Conservation (phyloP, 164 flowering plant species). For the Buxus sempervirens region DNA sequence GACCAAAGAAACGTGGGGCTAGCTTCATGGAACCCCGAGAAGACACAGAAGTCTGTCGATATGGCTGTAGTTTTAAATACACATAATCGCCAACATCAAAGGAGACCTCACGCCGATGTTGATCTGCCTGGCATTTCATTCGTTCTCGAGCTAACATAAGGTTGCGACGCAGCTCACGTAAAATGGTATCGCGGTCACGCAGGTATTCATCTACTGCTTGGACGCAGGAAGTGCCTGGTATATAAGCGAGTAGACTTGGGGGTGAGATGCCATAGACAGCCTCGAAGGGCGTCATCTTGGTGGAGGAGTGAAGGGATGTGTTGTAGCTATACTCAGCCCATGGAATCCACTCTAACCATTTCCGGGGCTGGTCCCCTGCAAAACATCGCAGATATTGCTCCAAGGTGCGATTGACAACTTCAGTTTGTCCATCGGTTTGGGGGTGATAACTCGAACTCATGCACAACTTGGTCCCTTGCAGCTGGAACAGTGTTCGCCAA, state of each 20-base stretch:
- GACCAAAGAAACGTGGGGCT: too few relatives aligned
- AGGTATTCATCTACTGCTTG: slow-evolving; percentile 12
- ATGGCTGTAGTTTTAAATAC: slow-evolving; percentile 9
- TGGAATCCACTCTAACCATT: background rate
- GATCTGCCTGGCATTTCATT: too few relatives aligned
- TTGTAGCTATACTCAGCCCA: too few relatives aligned
- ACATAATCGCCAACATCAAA: too few relatives aligned
- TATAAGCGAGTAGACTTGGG: slow-evolving; percentile 3
- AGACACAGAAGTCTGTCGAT: slow-evolving; percentile 1
- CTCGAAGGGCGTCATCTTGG: slow-evolving; percentile 6
- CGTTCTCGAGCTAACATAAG: too few relatives aligned
- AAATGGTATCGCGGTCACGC: slow-evolving; percentile 1
- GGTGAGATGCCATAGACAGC: slow-evolving; percentile 4
- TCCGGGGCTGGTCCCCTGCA: slow-evolving; percentile 1
- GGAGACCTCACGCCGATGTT: too few relatives aligned
- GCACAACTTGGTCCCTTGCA: slow-evolving; percentile 9
- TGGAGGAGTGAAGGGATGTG: background rate
- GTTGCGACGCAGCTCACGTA: too few relatives aligned
- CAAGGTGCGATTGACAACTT: slow-evolving; percentile 6
- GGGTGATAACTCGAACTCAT: slow-evolving; percentile 6
- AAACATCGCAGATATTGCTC: slow-evolving; percentile 6
- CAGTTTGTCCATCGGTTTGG: slow-evolving; percentile 6
- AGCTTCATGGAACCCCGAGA: too few relatives aligned
- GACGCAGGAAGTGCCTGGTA: background rate
- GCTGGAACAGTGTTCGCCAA: background rate